phyloP scores from a whole-genome alignment of 345 rosid genomes.

The Syzygium oleosum region DNA sequence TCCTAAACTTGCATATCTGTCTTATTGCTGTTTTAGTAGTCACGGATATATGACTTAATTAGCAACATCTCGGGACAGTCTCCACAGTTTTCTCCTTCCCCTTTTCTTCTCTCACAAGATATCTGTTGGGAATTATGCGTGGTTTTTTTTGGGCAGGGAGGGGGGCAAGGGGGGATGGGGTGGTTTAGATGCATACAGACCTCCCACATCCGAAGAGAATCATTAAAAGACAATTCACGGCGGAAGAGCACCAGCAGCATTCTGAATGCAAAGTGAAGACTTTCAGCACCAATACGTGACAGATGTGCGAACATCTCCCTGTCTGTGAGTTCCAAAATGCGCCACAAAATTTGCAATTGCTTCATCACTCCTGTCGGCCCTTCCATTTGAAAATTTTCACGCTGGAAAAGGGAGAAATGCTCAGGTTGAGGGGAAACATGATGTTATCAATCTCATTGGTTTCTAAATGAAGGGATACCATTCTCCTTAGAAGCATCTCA shows the following conservation, averaged over 20 bases:
- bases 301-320: conserved; percentile 74
- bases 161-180: neutral
- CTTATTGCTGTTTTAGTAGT: neutral
- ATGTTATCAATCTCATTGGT: neutral
- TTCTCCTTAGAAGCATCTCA: conserved; percentile 95
- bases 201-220: conserved; percentile 97
- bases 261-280: conserved; percentile 94
- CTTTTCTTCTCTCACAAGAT: neutral
- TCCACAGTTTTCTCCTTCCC: neutral
- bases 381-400: conserved; percentile 81
- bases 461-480: conserved; percentile 32
- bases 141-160: neutral
- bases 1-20: neutral
- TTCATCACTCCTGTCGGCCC: conserved; percentile 95
- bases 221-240: conserved; percentile 64
- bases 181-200: conserved; percentile 20
- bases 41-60: neutral
- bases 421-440: neutral
- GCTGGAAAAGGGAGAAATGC: conserved; percentile 32
- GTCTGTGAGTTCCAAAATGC: conserved; percentile 70
- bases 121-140: neutral
- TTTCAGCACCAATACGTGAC: conserved; percentile 80
- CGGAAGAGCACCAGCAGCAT: conserved; percentile 90
- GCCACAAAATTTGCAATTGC: conserved; percentile 80
- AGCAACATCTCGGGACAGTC: neutral